phyloP scores from a whole-genome alignment of 352 stramenopile species.

The Saprolegnia parasitica region DNA sequence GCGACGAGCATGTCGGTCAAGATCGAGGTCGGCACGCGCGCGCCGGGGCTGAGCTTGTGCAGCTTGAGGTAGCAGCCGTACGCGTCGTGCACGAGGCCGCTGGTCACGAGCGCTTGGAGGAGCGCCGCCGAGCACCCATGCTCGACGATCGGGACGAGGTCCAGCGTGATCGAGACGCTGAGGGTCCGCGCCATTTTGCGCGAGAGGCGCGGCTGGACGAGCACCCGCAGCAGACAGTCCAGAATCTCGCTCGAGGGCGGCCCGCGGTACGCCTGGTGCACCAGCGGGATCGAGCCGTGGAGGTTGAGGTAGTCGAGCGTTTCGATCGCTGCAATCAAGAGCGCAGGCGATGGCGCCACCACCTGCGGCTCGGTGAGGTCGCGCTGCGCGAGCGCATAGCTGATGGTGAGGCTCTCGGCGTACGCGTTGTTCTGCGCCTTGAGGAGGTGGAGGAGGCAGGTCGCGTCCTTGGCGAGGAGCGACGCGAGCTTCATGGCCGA shows the following conservation, averaged over 20 bases:
- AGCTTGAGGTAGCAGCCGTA: conserved; percentile 7
- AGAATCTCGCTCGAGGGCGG: not conserved
- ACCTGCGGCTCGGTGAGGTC: conserved; percentile 1
- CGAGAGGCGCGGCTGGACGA: not conserved
- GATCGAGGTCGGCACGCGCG: not conserved
- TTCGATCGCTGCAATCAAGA: conserved; percentile 15
- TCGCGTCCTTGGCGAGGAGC: conserved; percentile 9
- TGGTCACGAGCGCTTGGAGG: conserved; percentile 9
- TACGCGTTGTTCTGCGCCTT: conserved; percentile 10
- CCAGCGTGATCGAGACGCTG: not conserved
- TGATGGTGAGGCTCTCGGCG: not conserved
- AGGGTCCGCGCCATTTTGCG: not conserved
- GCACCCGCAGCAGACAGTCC: conserved; percentile 6
- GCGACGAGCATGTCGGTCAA: conserved; percentile 26
- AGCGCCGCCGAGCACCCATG: conserved; percentile 6
- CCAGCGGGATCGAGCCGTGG: not conserved
- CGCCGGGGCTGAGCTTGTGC: conserved; percentile 10
- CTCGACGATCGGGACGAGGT: conserved; percentile 21
- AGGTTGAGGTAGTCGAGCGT: conserved; percentile 15
- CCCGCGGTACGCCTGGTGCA: conserved; percentile 7
- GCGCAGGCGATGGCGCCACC: conserved; percentile 1
- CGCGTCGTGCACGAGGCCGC: conserved; percentile 15
- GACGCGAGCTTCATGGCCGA: conserved; percentile 13
- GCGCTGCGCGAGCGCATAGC: conserved; percentile 4
- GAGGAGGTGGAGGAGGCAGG: conserved; percentile 1